Evolutionary conservation across 2,329 filamentous ascomycete species (phyloP).

Genomic region (Leptosphaerulina australis): DNA sequence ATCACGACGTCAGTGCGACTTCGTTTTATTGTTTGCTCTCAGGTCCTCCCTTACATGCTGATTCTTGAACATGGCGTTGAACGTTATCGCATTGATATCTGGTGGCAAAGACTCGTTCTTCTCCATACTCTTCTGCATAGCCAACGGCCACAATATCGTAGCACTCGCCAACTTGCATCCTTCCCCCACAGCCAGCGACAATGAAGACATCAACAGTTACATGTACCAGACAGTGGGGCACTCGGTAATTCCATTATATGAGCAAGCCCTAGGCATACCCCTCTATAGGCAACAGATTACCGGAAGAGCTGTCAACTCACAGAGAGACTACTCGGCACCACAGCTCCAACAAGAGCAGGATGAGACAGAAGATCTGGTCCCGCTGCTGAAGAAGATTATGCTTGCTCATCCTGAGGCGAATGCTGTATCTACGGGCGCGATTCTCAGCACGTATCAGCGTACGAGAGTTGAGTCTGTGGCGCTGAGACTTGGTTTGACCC

Average conservation of each 20-base stretch:
- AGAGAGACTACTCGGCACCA: slow-evolving; percentile 68
- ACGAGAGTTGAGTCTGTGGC: slow-evolving; percentile 95
- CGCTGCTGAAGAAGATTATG: slow-evolving; percentile 72
- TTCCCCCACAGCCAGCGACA: slow-evolving; percentile 32
- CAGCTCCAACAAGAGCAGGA: slow-evolving; percentile 55
- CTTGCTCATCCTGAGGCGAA: slow-evolving; percentile 77
- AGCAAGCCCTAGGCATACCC: slow-evolving; percentile 76
- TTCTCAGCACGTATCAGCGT: slow-evolving; percentile 93
- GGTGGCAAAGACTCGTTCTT: slow-evolving; percentile 98
- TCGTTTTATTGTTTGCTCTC: background rate
- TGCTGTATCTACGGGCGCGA: slow-evolving; percentile 87
- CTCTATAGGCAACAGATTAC: slow-evolving; percentile 80
- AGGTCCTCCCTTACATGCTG: background rate
- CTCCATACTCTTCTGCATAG: slow-evolving; percentile 85
- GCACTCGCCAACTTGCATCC: slow-evolving; percentile 90
- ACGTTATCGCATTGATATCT: slow-evolving; percentile 88
- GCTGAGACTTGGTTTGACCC: slow-evolving; percentile 77
- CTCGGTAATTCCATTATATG: slow-evolving; percentile 82
- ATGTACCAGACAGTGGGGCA: slow-evolving; percentile 99
- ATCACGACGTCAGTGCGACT: slow-evolving; percentile 2
- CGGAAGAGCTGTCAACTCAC: slow-evolving; percentile 72
- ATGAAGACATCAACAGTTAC: slow-evolving; percentile 86
- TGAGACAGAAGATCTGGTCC: slow-evolving; percentile 86
- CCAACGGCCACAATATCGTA: slow-evolving; percentile 82
- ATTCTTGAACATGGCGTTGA: slow-evolving; percentile 17